phyloP scores from a whole-genome alignment of 176 grass and related monocot genomes.

The Raddia guianensis region DNA sequence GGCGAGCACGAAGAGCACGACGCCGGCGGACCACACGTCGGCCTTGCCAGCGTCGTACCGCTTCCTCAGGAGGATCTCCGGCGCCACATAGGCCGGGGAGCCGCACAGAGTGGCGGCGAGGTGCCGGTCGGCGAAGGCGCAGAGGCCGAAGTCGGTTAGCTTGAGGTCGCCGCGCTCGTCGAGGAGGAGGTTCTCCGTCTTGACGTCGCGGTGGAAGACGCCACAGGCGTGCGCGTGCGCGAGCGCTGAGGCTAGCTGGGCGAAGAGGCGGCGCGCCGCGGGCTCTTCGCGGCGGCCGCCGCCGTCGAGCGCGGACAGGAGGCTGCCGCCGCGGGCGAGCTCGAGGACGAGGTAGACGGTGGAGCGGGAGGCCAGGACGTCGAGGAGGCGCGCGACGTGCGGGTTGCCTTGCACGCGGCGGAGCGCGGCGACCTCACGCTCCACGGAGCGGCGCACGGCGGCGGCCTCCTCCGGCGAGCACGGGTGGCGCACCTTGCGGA shows the following conservation, averaged over 20 bases:
- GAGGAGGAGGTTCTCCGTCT: constrained; percentile 57
- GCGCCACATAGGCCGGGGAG: constrained; percentile 43
- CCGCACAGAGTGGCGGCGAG: constrained; percentile 36
- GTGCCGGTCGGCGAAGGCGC: constrained; percentile 43
- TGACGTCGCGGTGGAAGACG: constrained; percentile 61
- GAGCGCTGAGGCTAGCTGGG: constrained; percentile 45
- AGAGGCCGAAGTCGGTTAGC: constrained; percentile 54
- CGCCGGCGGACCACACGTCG: constrained; percentile 51
- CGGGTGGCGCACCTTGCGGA: constrained; percentile 25
- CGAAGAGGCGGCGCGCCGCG: constrained; percentile 40
- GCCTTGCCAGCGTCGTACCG: constrained; percentile 44
- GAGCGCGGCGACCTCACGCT: constrained; percentile 37
- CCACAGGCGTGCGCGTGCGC: constrained; percentile 47
- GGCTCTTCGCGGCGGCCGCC: constrained; percentile 37
- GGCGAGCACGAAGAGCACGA: constrained; percentile 47
- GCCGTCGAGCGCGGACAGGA: constrained; percentile 31
- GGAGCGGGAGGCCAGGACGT: constrained; percentile 53
- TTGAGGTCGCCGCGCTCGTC: constrained; percentile 47
- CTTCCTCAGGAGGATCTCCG: constrained; percentile 47
- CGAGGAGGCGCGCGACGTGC: constrained; percentile 42
- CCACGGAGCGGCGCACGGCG: constrained; percentile 9
- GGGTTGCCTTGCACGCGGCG: constrained; percentile 28
- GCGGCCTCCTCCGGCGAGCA: constrained; percentile 1
- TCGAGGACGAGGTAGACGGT: constrained; percentile 60
- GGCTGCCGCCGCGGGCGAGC: constrained; percentile 43